A percentile compares a stretch with the other conserved stretches of the same genome.
These are phyloP conservation scores for Coffea canephora DNA, from an alignment of 257 asterid species.

Conservation along the genomic window DNA sequence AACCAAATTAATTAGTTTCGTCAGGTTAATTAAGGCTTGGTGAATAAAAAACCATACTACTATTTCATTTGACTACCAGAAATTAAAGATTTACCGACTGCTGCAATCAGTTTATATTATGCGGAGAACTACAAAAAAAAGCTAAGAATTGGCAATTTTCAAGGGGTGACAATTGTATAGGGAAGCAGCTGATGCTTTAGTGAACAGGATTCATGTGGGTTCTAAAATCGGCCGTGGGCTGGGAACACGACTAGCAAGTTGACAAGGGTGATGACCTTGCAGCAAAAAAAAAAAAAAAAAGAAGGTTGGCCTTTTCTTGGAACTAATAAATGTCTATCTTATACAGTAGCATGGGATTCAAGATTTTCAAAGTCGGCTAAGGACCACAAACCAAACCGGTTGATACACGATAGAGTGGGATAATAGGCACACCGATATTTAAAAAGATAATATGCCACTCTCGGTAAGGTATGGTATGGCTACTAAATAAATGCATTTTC, in stretches of 20 bases:
- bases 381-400: slow-evolving; percentile 34
- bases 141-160: slow-evolving; percentile 26
- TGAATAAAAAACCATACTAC: not conserved
- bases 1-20: not conserved
- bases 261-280: slow-evolving; percentile 22
- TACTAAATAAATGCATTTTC: slow-evolving; percentile 32
- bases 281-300: not conserved
- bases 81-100: not conserved
- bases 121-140: slow-evolving; percentile 20
- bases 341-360: not conserved
- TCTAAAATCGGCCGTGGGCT: slow-evolving; percentile 10
- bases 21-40: not conserved
- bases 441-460: slow-evolving; percentile 34
- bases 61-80: not conserved
- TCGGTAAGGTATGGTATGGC: slow-evolving; percentile 19
- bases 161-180: not conserved
- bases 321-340: not conserved
- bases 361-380: slow-evolving; percentile 12
- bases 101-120: not conserved
- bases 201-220: slow-evolving; percentile 11
- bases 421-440: slow-evolving; percentile 21
- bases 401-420: slow-evolving; percentile 24
- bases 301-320: not conserved
- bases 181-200: slow-evolving; percentile 18
- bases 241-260: slow-evolving; percentile 12